Base-by-base conservation (phyloP, 257 asterid species). In the Cordia subcordata region DNA sequence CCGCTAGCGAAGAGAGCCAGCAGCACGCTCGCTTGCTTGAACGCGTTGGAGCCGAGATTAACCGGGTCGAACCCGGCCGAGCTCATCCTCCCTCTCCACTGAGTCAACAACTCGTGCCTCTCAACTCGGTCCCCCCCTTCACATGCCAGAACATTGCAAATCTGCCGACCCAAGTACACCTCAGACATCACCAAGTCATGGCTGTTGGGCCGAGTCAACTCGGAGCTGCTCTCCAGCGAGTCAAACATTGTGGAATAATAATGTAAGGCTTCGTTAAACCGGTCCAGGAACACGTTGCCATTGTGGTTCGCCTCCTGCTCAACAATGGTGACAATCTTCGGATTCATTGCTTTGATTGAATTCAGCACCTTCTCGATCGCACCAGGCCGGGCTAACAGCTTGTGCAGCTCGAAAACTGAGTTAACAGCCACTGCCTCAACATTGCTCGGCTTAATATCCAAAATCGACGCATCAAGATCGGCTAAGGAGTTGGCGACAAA, bases 201-300 rank as follows among this genome's bases (percentile, higher is more conserved):
- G 50, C 75, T 62, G 68, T 66, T 68, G 19, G 78, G 62, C 72
- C 73, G 88, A 55, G 74, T 68, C 74, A 62, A 49, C 60, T 78
- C 87, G 70, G 85, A 68, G 73, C 78, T 66, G 55, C 85, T 76
- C 79, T 90, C 96, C 56, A 90, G 64, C 46, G 97, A 90, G 74
- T 90, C 97, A 61, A 90, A 90, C 87, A 90, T 82, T 5, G 97
- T 83, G 10, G 96, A 90, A 65, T 90, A 90, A 23, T 87, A 87
- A 58, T 90, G 97, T 55, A 90, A 55, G 1, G 97, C 81, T 49
- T 90, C 97, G 17, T 87, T 87, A 44, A 90, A 90, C 79, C 96
- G 68, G 66, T 90, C 96, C 57, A 82, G 5, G 45, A 90, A 87
- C 0, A 65, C 71, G 3, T 5, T 8, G 5, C 93, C 93, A 46